Evolutionary conservation across 331 rosid genomes (phyloP), one percentile per base, ranked within the genome.

Genomic region (Erythrophleum ivorense): DNA sequence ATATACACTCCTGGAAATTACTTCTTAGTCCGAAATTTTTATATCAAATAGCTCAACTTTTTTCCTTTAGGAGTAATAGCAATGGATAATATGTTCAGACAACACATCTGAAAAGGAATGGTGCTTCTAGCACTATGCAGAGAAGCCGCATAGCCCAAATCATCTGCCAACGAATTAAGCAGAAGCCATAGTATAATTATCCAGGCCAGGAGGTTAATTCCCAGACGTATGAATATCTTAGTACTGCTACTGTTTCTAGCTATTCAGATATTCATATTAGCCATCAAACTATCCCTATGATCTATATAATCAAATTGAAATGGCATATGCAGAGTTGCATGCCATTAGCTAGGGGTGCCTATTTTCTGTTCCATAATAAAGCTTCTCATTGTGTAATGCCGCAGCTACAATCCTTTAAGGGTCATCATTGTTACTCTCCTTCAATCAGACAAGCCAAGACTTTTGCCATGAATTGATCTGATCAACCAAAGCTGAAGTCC

Each of bases 381-480:
- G 76, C 62, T 49, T 71, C 46, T 7, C 36, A 29, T 49, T 16
- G 31, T 49, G 45, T 3, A 34, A 19, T n/a, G 49, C 65, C 64
- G 36, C 70, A 53, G 64, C 67, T 78, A 75, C 60, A 75, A 41
- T 78, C 50, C 71, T 49, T 69, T 62, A 34, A 16, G 57, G 71
- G 53, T 67, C 73, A 63, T 82, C 29, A 24, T 62, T 63, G 71
- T 57, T 67, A 5, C 54, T 43, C 16, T 57, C 19, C 68, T 65
- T 58, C 75, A 77, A 66, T 62, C 36, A 43, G 71, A 50, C 57
- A 21, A 19, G 68, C 49, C 73, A 50, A 58, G 70, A 84, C 49
- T 59, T 79, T 41, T 73, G 64, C 65, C 55, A 41, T 78, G 80
- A 66, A 50, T 57, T 54, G 66, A 78, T 71, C 70, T 45, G 45